Evolutionary conservation across 139 green algal genomes (phyloP).

Genomic region (Coelastrella sp.): DNA sequence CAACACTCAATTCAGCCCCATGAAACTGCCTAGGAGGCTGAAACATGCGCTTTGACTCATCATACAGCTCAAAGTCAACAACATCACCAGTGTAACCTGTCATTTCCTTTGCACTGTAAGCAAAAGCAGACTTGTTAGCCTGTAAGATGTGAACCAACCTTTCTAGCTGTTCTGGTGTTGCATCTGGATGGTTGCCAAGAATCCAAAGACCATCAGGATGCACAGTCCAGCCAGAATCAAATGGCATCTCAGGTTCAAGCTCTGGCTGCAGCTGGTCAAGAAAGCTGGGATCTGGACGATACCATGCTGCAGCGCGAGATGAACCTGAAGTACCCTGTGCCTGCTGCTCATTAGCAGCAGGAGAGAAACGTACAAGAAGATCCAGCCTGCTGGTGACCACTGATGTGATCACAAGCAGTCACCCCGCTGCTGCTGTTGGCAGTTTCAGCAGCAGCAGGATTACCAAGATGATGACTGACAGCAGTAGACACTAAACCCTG

Average conservation of each 20-base stretch:
- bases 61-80: not conserved
- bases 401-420: too few species aligned
- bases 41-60: not conserved
- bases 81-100: not conserved
- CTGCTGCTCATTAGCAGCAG: too few species aligned
- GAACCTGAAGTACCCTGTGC: too few species aligned
- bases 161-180: not conserved
- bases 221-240: not conserved
- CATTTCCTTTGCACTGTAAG: not conserved
- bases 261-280: not conserved
- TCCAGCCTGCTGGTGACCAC: too few species aligned
- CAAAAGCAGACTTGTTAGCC: not conserved
- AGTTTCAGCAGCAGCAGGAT: too few species aligned
- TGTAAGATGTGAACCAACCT: not conserved
- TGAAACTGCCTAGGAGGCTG: not conserved
- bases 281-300: not conserved
- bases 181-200: not conserved
- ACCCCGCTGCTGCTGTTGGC: too few species aligned
- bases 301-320: too few species aligned
- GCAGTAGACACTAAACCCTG: too few species aligned
- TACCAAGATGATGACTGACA: too few species aligned
- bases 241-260: not conserved
- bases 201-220: not conserved
- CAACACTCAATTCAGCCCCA: not conserved
- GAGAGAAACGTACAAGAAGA: too few species aligned